These are phyloP conservation scores for Ophiostoma australiae DNA, from an alignment of 2,329 filamentous ascomycete species.

Conservation along the genomic window DNA sequence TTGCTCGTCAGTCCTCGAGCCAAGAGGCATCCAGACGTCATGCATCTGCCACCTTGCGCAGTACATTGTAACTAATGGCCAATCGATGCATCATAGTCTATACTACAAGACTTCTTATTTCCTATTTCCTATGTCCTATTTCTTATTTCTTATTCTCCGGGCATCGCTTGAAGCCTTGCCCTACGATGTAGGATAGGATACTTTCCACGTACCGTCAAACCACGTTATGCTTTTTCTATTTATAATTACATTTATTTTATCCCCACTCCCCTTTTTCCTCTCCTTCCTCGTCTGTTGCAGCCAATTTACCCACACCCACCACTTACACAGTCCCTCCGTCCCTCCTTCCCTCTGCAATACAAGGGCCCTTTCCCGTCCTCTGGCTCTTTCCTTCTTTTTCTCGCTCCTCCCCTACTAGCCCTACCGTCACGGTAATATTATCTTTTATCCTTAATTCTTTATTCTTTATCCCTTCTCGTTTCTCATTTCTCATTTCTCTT, in stretches of 20 bases:
- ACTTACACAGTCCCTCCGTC: conserved; percentile 19
- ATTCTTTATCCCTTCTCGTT: not conserved
- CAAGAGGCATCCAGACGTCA: no score
- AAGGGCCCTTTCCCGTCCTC: conserved; percentile 14
- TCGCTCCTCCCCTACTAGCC: conserved; percentile 11
- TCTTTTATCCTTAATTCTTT: not conserved
- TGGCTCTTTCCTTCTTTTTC: conserved; percentile 12
- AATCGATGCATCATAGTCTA: no score
- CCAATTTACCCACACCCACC: conserved; percentile 19
- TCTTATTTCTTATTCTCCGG: not conserved
- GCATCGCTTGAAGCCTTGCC: not conserved
- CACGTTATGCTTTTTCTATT: not conserved
- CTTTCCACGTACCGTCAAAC: not conserved
- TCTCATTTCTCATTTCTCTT: not conserved
- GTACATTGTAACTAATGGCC: no score
- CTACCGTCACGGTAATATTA: conserved; percentile 2
- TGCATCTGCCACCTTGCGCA: no score
- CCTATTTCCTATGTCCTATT: not conserved
- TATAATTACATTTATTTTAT: not conserved
- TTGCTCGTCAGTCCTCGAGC: no score
- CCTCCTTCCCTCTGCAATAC: conserved; percentile 5
- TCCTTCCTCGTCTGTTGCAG: not conserved
- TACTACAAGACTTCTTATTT: no score
- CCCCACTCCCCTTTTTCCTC: conserved; percentile 10
- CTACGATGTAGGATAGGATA: no score